Evolutionary conservation across 176 grass and related monocot genomes (phyloP), one percentile per base, ranked within the genome.

Genomic region (Saccharum spontaneum): DNA sequence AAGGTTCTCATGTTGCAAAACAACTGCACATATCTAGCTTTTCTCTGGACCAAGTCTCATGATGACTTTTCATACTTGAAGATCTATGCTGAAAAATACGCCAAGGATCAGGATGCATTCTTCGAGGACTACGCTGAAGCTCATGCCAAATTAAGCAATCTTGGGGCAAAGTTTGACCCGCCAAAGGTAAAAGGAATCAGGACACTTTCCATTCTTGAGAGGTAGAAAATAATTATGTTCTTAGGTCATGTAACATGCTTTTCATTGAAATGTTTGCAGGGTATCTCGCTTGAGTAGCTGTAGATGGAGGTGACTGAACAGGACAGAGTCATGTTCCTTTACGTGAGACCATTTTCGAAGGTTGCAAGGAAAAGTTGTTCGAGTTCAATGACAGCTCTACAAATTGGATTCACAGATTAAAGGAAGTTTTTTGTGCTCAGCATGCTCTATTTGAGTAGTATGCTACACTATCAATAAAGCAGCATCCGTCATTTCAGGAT

Each of bases 111-210:
- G 70, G 91, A 93, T 86, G 65, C 83, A 38, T 98, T 98, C 89
- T 98, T 98, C 40, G 54, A 87, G 40, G 91, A 98, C 80, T 98
- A 95, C 13, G 91, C 95, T 69, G 93, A 95, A 92, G 91, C 95
- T 85, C 95, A 98, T 92, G 95, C 95, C 69, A 98, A 95, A 86
- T 79, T 98, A 48, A 98, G 95, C 89, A 98, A 93, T 85, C 91
- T 95, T 3, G 95, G 95, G 23, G 87, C 95, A 20, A 98, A 92
- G 75, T 98, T 95, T 85, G 80, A 95, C 76, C 95, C 87, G 67
- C 87, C 93, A 52, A 92, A 93, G 91, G 95, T 95, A 88, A 40
- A 39, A 36, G 23, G 26, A 13, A 45, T 68, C 63, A 64, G 50
- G 37, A 75, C 10, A 39, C 34, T 17, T 52, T 7, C 11, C 28